phyloP scores from a whole-genome alignment of 108 stramenopile species.

The Aureococcus anophagefferens region DNA sequence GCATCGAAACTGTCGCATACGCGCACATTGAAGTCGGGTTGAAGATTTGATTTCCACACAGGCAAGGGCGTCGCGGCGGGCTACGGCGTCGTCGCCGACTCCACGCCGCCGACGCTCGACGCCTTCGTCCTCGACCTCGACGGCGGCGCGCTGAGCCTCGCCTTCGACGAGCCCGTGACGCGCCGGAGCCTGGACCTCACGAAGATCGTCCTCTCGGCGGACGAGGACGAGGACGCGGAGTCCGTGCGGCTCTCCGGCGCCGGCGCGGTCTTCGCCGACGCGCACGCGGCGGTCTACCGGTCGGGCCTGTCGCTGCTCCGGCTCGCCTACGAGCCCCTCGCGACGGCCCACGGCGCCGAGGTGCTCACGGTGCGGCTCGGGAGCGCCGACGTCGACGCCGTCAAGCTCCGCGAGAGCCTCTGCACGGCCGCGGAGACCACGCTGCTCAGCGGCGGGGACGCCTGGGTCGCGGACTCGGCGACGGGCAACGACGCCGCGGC shows the following conservation, averaged over 20 bases:
- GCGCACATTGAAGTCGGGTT: too few species aligned
- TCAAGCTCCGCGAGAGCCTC: background rate
- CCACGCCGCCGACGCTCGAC: constrained; percentile 1
- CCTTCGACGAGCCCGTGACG: constrained; percentile 8
- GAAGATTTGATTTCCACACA: too few species aligned
- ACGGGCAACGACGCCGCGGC: background rate
- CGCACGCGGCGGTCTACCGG: too few species aligned
- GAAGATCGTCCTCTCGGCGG: background rate
- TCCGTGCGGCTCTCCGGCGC: too few species aligned
- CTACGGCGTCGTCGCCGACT: background rate
- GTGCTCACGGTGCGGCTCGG: background rate
- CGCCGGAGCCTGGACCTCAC: background rate
- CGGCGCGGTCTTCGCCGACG: too few species aligned
- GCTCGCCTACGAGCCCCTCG: too few species aligned
- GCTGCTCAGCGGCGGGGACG: background rate
- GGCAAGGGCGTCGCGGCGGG: background rate
- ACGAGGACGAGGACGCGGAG: background rate
- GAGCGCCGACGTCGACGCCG: background rate
- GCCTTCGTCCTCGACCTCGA: constrained; percentile 6
- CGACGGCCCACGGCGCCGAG: background rate
- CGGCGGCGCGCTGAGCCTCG: background rate
- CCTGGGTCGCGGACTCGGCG: background rate
- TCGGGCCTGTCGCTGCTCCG: too few species aligned
- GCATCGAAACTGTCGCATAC: too few species aligned
- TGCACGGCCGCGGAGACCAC: background rate